Evolutionary conservation across 768 basidiomycete species (phyloP).

Genomic region (Hypsizygus marmoreus): DNA sequence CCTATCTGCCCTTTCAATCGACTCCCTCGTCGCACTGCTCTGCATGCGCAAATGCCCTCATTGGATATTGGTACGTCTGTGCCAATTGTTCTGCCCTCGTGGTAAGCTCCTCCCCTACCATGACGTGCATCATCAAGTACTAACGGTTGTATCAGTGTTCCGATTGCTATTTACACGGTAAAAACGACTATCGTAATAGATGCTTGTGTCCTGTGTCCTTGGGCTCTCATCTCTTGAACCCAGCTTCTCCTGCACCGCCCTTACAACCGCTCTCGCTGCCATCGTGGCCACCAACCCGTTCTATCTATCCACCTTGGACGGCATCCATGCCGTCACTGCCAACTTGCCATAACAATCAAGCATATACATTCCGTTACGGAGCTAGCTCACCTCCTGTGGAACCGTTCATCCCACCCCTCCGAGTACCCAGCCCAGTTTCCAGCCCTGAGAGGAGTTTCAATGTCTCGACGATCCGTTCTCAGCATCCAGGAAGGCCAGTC

Average conservation of each 20-base stretch:
- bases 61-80: slow-evolving; percentile 34
- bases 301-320: neutral
- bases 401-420: slow-evolving; percentile 13
- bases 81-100: slow-evolving; percentile 36
- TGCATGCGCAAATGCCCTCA: slow-evolving; percentile 6
- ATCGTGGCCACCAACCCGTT: slow-evolving; percentile 5
- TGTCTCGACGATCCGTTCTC: neutral
- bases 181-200: too few species aligned
- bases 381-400: neutral
- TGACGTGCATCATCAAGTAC: neutral
- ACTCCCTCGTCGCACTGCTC: slow-evolving; percentile 10
- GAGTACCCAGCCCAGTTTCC: neutral
- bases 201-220: neutral
- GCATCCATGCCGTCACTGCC: neutral
- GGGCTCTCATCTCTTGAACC: slow-evolving; percentile 10
- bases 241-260: neutral
- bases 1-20: neutral
- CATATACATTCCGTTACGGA: neutral
- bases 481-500: neutral
- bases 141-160: slow-evolving; percentile 30
- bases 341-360: neutral
- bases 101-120: slow-evolving; percentile 26
- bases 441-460: neutral
- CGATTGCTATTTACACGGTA: slow-evolving; percentile 25
- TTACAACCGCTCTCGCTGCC: neutral